phyloP scores from a whole-genome alignment of 1,139 yeast species.

The Hemisphaericaspora subhashii region DNA sequence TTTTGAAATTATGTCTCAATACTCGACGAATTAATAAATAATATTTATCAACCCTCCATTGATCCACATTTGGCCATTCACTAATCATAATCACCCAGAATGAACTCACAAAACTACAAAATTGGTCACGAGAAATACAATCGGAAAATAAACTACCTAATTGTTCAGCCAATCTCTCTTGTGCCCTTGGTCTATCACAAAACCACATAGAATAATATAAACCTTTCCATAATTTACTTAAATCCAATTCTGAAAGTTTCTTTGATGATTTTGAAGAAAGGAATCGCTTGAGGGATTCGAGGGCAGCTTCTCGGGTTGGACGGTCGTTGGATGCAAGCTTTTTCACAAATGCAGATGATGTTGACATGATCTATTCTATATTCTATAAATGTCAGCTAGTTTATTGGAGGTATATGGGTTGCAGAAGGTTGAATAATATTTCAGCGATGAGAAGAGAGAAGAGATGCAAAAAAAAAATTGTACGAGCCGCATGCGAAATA shows the following conservation, averaged over 20 bases:
- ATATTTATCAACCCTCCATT: conserved; percentile 85
- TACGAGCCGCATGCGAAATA: conserved; percentile 2
- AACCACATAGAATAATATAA: conserved; percentile 94
- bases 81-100: conserved; percentile 79
- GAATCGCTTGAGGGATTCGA: conserved; percentile 63
- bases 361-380: conserved; percentile 21
- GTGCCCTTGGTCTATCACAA: conserved; percentile 89
- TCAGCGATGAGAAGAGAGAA: background rate
- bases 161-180: conserved; percentile 76
- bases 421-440: no score
- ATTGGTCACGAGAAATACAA: conserved; percentile 31
- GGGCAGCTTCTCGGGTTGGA: conserved; percentile 72
- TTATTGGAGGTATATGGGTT: background rate
- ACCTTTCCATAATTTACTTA: conserved; percentile 91
- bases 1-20: conserved; percentile 61
- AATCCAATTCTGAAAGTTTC: conserved; percentile 45
- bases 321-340: conserved; percentile 83
- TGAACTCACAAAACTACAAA: conserved; percentile 57
- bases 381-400: background rate
- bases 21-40: conserved; percentile 78
- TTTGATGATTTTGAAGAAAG: conserved; percentile 41
- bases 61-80: conserved; percentile 87
- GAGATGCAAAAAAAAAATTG: conserved; percentile 3
- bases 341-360: conserved; percentile 62
- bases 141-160: conserved; percentile 63